Evolutionary conservation across 106 monocot species (phyloP).

Genomic region (Dioscorea alata): DNA sequence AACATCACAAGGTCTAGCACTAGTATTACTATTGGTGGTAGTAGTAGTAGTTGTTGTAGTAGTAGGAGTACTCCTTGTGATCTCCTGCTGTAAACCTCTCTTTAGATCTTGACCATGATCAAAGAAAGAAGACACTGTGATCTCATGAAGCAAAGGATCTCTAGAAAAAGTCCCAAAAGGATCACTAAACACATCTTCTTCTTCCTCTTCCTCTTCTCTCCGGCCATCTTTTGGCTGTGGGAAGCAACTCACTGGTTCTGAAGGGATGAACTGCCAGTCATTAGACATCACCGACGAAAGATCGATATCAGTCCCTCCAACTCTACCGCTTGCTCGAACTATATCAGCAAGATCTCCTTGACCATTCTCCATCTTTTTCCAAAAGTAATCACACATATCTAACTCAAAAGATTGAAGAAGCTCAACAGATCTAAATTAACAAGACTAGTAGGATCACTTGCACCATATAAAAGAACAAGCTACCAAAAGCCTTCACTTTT

Average conservation of each 20-base stretch:
- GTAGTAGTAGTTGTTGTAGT: too few species aligned
- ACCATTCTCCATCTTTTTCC: constrained; percentile 39
- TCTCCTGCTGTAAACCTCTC: too few species aligned
- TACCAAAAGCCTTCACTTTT: not conserved
- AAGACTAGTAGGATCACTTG: not conserved
- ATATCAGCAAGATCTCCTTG: constrained; percentile 55
- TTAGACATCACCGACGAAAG: not conserved
- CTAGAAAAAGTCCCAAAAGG: constrained; percentile 11
- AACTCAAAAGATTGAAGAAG: too few species aligned
- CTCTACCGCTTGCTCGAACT: constrained; percentile 25
- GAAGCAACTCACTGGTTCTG: not conserved
- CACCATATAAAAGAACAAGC: not conserved
- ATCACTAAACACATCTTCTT: constrained; percentile 14
- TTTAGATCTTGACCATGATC: not conserved
- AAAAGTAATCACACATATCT: constrained; percentile 38
- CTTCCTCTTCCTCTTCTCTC: too few species aligned
- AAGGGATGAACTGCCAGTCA: constrained; percentile 19
- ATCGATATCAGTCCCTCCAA: not conserved
- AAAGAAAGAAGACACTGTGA: not conserved
- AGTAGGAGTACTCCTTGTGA: too few species aligned
- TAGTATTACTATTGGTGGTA: too few species aligned
- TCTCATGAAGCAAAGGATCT: constrained; percentile 25
- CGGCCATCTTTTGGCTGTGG: constrained; percentile 1
- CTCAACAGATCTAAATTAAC: not conserved
- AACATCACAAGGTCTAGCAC: constrained; percentile 13